Evolutionary conservation across 805 yeast genomes (phyloP).

Genomic region (Schizosaccharomyces japonicus): DNA sequence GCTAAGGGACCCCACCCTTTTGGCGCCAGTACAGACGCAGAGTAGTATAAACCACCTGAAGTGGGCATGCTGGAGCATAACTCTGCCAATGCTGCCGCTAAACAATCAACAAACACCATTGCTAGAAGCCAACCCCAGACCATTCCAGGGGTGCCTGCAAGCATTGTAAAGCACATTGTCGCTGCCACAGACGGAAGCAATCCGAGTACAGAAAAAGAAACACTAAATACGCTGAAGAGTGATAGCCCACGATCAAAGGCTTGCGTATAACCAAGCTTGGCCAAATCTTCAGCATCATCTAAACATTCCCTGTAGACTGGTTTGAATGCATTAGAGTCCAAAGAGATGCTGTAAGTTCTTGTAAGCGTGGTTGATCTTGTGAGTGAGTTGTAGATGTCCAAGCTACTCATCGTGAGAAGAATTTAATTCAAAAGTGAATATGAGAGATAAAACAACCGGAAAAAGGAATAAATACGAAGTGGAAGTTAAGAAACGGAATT

Average conservation of each 20-base stretch:
- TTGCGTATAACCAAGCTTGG: conserved; percentile 44
- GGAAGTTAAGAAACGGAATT: too few species aligned
- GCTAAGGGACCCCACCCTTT: conserved; percentile 27
- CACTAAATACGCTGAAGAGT: conserved; percentile 43
- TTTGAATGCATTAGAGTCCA: too few species aligned
- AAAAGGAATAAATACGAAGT: too few species aligned
- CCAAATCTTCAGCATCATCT: conserved; percentile 7
- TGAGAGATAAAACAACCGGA: too few species aligned
- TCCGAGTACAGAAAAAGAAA: conserved; percentile 41
- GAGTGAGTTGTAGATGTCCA: too few species aligned
- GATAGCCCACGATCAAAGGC: conserved; percentile 39
- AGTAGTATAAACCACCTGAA: conserved; percentile 43
- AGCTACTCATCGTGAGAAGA: too few species aligned
- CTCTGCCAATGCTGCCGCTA: conserved; percentile 42
- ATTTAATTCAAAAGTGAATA: too few species aligned
- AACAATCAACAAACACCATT: conserved; percentile 28
- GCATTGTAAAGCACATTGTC: conserved; percentile 31
- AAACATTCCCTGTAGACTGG: too few species aligned
- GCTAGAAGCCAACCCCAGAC: conserved; percentile 38
- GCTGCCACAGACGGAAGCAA: conserved; percentile 40
- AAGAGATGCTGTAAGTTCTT: too few species aligned
- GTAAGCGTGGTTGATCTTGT: too few species aligned
- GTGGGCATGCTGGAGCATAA: conserved; percentile 42
- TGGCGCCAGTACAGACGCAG: conserved; percentile 37
- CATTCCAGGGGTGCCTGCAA: conserved; percentile 35